Percentiles rank a stretch among this genome's conserved stretches.
Evolutionary conservation across 352 stramenopile genomes (phyloP).

Genomic region (Halophytophthora batemanensis): DNA sequence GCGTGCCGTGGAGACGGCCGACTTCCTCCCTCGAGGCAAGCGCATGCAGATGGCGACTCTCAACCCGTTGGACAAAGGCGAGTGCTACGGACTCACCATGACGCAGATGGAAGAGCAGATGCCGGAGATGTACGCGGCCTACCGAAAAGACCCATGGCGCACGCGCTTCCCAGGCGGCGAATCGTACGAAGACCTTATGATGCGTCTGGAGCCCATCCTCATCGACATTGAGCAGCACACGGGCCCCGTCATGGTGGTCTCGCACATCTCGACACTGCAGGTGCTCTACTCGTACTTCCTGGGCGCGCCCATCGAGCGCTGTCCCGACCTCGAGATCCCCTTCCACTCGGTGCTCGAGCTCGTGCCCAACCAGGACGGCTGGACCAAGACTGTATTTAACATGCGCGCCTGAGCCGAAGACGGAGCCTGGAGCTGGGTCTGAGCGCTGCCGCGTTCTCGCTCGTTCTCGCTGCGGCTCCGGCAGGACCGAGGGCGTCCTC

Average conservation of each 20-base stretch:
- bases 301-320: constrained; percentile 73
- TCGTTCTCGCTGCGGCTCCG: no score
- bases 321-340: constrained; percentile 73
- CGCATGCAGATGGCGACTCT: constrained; percentile 73
- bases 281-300: constrained; percentile 89
- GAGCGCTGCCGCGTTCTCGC: no score
- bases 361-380: constrained; percentile 73
- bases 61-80: constrained; percentile 82
- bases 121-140: constrained; percentile 65
- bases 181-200: constrained; percentile 93
- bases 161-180: constrained; percentile 88
- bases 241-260: constrained; percentile 82
- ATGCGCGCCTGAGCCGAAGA: constrained; percentile 38
- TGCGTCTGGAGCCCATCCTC: constrained; percentile 89
- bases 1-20: constrained; percentile 72
- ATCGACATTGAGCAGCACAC: constrained; percentile 92
- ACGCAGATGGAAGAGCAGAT: constrained; percentile 72
- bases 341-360: constrained; percentile 86
- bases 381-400: constrained; percentile 85
- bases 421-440: constrained; percentile 11
- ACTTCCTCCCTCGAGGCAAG: constrained; percentile 44
- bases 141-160: constrained; percentile 70
- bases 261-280: constrained; percentile 82
- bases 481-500: no score
- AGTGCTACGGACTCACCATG: constrained; percentile 86